Evolutionary conservation across 169 alveolate genomes (phyloP).

Genomic region (Cryptosporidium ryanae): DNA sequence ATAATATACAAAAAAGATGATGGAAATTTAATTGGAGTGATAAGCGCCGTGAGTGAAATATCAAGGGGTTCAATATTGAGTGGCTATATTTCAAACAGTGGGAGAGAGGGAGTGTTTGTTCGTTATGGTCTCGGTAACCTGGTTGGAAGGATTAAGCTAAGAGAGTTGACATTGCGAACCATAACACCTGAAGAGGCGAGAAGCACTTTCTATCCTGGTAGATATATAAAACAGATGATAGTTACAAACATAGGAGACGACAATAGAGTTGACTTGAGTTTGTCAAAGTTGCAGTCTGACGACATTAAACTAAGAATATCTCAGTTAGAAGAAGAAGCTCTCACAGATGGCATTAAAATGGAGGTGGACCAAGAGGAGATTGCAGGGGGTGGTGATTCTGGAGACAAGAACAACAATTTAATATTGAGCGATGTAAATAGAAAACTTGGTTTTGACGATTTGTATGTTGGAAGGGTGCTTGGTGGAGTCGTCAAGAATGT

Average conservation of each 20-base stretch:
- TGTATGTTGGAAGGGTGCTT: constrained; percentile 56
- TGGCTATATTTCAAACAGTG: constrained; percentile 63
- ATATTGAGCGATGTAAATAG: neutral
- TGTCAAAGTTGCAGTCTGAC: constrained; percentile 41
- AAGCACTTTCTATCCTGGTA: constrained; percentile 17
- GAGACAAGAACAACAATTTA: neutral
- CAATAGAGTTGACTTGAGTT: constrained; percentile 54
- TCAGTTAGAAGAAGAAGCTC: constrained; percentile 3
- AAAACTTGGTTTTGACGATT: constrained; percentile 29
- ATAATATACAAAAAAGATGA: neutral
- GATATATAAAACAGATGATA: constrained; percentile 19
- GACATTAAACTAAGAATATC: constrained; percentile 50
- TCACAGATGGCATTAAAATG: neutral
- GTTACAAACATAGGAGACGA: constrained; percentile 8
- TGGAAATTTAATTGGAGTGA: neutral
- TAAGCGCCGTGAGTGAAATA: neutral
- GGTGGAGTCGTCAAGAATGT: constrained; percentile 32
- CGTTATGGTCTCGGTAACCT: constrained; percentile 36
- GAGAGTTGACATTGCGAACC: constrained; percentile 46
- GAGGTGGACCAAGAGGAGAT: neutral
- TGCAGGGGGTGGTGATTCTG: neutral
- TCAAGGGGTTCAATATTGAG: constrained; percentile 27
- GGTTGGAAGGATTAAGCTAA: constrained; percentile 64
- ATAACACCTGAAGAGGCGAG: constrained; percentile 56
- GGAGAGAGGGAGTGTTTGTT: constrained; percentile 67